Evolutionary conservation across 768 basidiomycete genomes (phyloP).

Genomic region (Neoboletus subvelutipes): DNA sequence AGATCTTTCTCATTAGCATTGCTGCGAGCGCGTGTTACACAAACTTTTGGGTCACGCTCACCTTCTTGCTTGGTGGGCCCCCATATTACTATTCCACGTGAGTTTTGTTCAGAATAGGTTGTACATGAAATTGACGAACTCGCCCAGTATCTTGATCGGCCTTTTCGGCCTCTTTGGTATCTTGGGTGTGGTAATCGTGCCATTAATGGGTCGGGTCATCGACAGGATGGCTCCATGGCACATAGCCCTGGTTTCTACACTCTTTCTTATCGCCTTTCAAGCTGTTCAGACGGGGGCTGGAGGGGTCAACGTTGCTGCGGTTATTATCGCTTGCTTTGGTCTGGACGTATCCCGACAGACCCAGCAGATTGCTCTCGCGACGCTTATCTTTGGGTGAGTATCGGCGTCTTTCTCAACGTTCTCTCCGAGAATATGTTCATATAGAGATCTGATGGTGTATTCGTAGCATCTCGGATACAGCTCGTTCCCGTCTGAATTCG

Average conservation of each 20-base stretch:
- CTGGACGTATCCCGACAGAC: constrained; percentile 68
- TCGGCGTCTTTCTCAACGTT: background rate
- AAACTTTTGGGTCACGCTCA: constrained; percentile 69
- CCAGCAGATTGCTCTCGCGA: constrained; percentile 63
- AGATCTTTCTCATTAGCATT: constrained; percentile 58
- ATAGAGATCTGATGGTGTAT: background rate
- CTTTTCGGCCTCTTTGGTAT: constrained; percentile 70
- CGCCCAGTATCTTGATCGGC: constrained; percentile 50
- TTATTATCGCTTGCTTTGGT: constrained; percentile 64
- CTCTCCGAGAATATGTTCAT: background rate
- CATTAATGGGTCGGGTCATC: constrained; percentile 63
- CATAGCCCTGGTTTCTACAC: constrained; percentile 55
- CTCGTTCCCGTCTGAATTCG: constrained; percentile 71
- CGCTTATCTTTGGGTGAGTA: constrained; percentile 47
- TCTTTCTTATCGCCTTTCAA: constrained; percentile 48
- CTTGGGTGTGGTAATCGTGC: constrained; percentile 64
- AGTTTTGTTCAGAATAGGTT: constrained; percentile 5
- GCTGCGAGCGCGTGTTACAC: constrained; percentile 54
- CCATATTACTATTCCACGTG: constrained; percentile 74
- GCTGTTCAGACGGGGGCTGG: constrained; percentile 65
- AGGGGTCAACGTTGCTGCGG: constrained; percentile 63
- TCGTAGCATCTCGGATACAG: constrained; percentile 36
- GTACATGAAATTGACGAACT: background rate
- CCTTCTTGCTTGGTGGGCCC: constrained; percentile 72
- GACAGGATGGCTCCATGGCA: constrained; percentile 74